phyloP scores from a whole-genome alignment of 2,329 filamentous ascomycete genomes.

The Neophaeococcomyces mojaviensis region DNA sequence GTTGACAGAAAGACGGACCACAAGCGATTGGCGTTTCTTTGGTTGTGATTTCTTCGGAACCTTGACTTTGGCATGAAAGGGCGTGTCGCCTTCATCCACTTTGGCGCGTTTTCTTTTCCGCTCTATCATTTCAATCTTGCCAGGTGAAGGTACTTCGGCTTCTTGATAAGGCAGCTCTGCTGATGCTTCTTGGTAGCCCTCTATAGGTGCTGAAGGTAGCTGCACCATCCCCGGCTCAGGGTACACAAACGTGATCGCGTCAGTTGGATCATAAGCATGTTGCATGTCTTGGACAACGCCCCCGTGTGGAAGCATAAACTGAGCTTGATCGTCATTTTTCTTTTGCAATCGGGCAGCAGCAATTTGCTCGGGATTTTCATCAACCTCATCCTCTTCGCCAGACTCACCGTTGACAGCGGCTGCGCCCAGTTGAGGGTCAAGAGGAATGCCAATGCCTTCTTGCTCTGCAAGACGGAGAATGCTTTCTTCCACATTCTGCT shows the following conservation, averaged over 20 bases:
- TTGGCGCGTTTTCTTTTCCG: slow-evolving; percentile 24
- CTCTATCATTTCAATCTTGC: slow-evolving; percentile 20
- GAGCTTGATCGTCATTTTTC: slow-evolving; percentile 11
- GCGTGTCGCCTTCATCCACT: slow-evolving; percentile 20
- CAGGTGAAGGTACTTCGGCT: slow-evolving; percentile 7
- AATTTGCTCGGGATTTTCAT: slow-evolving; percentile 21
- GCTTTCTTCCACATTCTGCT: slow-evolving; percentile 11
- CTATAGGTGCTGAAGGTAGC: slow-evolving; percentile 6
- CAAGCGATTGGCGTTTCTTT: slow-evolving; percentile 20
- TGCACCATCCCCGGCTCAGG: slow-evolving; percentile 21
- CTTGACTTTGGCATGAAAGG: slow-evolving; percentile 13
- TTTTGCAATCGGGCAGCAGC: neutral
- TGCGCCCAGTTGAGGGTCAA: slow-evolving; percentile 35
- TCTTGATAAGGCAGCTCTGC: slow-evolving; percentile 10
- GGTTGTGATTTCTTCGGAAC: slow-evolving; percentile 8
- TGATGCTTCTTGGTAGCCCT: slow-evolving; percentile 12
- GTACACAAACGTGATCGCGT: slow-evolving; percentile 30
- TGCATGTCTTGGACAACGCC: slow-evolving; percentile 25
- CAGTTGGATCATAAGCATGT: slow-evolving; percentile 27
- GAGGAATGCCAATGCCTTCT: slow-evolving; percentile 32
- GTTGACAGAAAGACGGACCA: slow-evolving; percentile 23
- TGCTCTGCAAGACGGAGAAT: slow-evolving; percentile 20
- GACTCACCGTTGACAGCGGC: slow-evolving; percentile 1
- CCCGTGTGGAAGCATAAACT: slow-evolving; percentile 25
- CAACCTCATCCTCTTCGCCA: slow-evolving; percentile 19